Evolutionary conservation across 257 asterid genomes (phyloP).

Genomic region (Henckelia pumila): DNA sequence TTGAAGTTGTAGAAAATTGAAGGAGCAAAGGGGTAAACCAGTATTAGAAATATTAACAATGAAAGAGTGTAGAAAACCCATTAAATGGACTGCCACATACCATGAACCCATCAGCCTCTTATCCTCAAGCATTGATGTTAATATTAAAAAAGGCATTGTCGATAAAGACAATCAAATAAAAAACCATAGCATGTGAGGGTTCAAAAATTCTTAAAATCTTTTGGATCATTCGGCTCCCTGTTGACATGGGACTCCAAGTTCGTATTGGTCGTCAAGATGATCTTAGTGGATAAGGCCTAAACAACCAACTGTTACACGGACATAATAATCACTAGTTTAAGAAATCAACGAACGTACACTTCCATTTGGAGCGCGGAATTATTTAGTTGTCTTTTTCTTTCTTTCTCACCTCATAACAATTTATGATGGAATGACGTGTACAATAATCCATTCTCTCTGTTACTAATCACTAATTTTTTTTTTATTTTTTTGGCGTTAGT

Average conservation of each 20-base stretch:
- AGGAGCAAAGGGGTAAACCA: neutral
- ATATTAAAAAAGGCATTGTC: neutral
- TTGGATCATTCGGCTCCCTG: neutral
- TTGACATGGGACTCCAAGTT: neutral
- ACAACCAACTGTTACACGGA: too few relatives aligned
- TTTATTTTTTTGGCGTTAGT: too few relatives aligned
- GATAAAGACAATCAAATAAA: constrained; percentile 2
- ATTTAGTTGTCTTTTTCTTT: too few relatives aligned
- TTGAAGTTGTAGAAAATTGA: neutral
- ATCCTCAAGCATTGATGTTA: neutral
- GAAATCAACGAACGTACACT: too few relatives aligned
- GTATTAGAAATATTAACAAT: neutral
- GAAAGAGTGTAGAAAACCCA: neutral
- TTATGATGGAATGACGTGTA: too few relatives aligned
- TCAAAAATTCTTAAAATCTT: too few relatives aligned
- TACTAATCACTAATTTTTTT: too few relatives aligned
- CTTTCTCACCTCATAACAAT: too few relatives aligned
- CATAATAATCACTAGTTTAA: too few relatives aligned
- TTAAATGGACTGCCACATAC: neutral
- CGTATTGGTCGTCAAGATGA: neutral
- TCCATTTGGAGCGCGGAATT: too few relatives aligned
- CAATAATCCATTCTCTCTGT: too few relatives aligned
- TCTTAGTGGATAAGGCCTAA: neutral
- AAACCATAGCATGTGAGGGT: neutral
- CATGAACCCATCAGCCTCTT: neutral